phyloP scores from a whole-genome alignment of 345 rosid species.

The Syzygium aromaticum region DNA sequence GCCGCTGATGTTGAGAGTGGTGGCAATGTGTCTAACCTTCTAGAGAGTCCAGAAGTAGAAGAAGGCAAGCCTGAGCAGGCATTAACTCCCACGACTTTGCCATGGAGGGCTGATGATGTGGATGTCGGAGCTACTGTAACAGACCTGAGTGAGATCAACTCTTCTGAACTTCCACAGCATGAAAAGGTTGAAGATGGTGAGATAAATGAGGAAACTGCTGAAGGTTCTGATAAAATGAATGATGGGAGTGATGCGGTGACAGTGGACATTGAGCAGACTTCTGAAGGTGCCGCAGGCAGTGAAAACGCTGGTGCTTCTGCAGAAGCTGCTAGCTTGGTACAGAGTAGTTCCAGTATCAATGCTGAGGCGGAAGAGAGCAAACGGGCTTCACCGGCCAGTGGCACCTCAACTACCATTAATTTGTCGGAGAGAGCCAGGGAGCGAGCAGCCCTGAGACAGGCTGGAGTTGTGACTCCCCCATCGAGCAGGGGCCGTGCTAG shows the following conservation, averaged over 20 bases:
- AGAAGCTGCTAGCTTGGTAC: conserved; percentile 14
- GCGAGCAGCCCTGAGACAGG: conserved; percentile 48
- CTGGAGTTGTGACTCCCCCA: conserved; percentile 23
- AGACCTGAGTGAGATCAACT: conserved; percentile 31
- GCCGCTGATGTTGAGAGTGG: conserved; percentile 49
- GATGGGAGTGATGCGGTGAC: conserved; percentile 30
- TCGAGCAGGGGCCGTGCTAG: conserved; percentile 27
- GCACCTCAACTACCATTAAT: conserved; percentile 36
- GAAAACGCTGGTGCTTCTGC: not conserved
- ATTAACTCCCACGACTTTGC: conserved; percentile 50
- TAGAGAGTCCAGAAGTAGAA: conserved; percentile 43
- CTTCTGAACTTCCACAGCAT: conserved; percentile 37
- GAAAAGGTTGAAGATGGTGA: conserved; percentile 65
- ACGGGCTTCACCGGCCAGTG: conserved; percentile 32
- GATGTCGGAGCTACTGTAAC: conserved; percentile 12
- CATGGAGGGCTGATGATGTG: conserved; percentile 48
- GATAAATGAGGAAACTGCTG: conserved; percentile 28
- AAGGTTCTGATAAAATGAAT: conserved; percentile 48
- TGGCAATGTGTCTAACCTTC: conserved; percentile 24
- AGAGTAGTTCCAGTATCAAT: conserved; percentile 15
- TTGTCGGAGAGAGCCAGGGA: conserved; percentile 47
- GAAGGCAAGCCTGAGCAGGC: conserved; percentile 40
- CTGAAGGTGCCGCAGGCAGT: conserved; percentile 10
- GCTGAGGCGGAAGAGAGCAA: conserved; percentile 39
- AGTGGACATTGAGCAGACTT: conserved; percentile 20